Conservation (phyloP, 192 early-diverging fungal genomes). For the Spizellomyces sp. region DNA sequence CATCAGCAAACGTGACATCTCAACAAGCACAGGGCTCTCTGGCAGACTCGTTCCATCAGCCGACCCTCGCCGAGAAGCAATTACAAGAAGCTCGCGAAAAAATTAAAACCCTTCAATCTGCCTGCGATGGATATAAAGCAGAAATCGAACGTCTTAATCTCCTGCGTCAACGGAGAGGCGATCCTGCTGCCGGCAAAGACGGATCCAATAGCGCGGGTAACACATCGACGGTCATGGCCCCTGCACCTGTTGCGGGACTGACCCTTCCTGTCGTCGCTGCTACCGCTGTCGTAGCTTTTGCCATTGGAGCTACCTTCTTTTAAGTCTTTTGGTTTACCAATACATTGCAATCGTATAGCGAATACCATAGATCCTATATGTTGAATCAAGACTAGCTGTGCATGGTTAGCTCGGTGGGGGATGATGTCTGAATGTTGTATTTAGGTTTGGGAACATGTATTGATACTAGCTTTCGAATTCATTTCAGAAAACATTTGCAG, state of each 20-base stretch:
- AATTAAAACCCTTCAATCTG: slow-evolving; percentile 46
- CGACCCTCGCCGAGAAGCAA: slow-evolving; percentile 14
- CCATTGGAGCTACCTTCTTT: neutral
- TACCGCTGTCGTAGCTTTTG: neutral
- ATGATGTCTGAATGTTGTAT: too few relatives aligned
- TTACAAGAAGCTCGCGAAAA: slow-evolving; percentile 36
- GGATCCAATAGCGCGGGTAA: neutral
- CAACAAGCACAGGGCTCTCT: neutral
- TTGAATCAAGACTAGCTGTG: too few relatives aligned
- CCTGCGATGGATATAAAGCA: slow-evolving; percentile 57
- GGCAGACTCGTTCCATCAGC: neutral
- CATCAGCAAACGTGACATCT: neutral
- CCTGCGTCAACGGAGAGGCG: slow-evolving; percentile 42
- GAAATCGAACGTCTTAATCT: slow-evolving; percentile 55
- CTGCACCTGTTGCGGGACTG: neutral
- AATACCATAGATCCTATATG: too few relatives aligned
- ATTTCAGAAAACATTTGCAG: too few relatives aligned
- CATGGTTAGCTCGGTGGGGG: too few relatives aligned
- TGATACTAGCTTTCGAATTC: too few relatives aligned
- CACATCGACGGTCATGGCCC: neutral
- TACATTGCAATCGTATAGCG: too few relatives aligned
- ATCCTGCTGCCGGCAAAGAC: neutral
- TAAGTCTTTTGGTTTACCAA: neutral
- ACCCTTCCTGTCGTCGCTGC: neutral
- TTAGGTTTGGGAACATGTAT: too few relatives aligned